Evolutionary conservation across 139 green algal genomes (phyloP), one percentile per base, ranked within the genome.

Genomic region (Mychonastes homosphaera): DNA sequence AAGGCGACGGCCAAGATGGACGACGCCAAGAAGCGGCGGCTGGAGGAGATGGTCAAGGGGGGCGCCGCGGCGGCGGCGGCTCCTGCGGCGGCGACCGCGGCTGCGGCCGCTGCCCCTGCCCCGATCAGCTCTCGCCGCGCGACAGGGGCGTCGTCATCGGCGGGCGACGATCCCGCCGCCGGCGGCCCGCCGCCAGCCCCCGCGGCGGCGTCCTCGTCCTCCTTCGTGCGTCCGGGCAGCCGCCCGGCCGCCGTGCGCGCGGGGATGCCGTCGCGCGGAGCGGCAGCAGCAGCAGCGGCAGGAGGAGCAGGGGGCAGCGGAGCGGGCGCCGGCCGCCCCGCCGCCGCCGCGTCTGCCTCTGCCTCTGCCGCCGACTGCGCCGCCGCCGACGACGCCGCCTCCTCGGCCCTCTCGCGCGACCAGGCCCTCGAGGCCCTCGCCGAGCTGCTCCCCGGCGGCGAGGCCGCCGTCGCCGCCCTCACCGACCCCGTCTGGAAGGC

Each of bases 401-500:
- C 80, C 36, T 51, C 66, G 12, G 45, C 35, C 4, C 38, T 85
- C 19, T 65, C 38, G 49, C 64, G 56, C 24, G 74, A 82, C 27
- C 70, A 87, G 30, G 76, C 74, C 1, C 58, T 83, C 23, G 64
- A 55, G 7, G 55, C 65, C 30, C 52, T 91, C 18, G 44, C 30
- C 1, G 74, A 74, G 19, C 16, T 84, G 32, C 47, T 87, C 15
- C n/a, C n/a, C n/a, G n/a, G n/a, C n/a, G 84, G 83, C 4, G 79
- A 84, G 50, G 72, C 53, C 6, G 33, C 58, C 12, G 55, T 93
- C 12, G 64, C 62, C 27, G 43, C 69, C 19, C 72, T 97, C 32
- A 62, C 68, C 47, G 79, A 76, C 58, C 53, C 78, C 24, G 62
- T 81, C 51, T 98, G 91, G 91, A 95, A 98, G 71, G 67, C 80